These are phyloP conservation scores for Globisporangium echinulatum DNA, from an alignment of 352 stramenopile genomes.

Conservation along the genomic window DNA sequence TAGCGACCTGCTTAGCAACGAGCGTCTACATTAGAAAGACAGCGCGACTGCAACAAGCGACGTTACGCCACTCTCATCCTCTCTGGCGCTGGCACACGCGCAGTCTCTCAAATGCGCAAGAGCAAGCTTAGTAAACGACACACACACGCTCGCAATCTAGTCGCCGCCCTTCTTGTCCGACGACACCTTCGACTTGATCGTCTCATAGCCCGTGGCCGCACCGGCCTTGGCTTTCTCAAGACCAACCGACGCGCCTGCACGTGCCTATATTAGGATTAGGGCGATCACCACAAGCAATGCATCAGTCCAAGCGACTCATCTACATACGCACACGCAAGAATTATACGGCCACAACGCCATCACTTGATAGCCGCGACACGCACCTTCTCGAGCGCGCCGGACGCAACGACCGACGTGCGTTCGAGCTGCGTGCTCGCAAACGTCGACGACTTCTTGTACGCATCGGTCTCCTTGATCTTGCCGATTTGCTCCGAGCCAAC, in stretches of 20 bases:
- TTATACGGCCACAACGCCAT: no score
- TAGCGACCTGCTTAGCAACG: no score
- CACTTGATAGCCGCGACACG: neutral
- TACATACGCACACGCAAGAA: no score
- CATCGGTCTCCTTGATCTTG: slow-evolving; percentile 80
- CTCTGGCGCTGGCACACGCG: no score
- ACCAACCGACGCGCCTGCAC: slow-evolving; percentile 44
- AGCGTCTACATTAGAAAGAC: no score
- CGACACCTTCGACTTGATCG: slow-evolving; percentile 71
- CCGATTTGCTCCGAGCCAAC: slow-evolving; percentile 67
- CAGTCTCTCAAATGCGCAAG: no score
- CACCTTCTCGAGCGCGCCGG: slow-evolving; percentile 66
- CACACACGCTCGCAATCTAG: slow-evolving; percentile 1
- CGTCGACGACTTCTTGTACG: slow-evolving; percentile 77
- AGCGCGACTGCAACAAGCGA: no score
- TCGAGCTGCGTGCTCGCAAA: slow-evolving; percentile 53
- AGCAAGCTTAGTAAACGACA: no score
- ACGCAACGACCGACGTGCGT: slow-evolving; percentile 58
- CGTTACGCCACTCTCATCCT: no score
- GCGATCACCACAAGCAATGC: neutral
- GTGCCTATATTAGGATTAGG: slow-evolving; percentile 25
- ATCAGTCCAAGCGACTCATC: neutral
- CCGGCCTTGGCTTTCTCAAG: slow-evolving; percentile 80
- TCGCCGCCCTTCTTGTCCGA: slow-evolving; percentile 53
- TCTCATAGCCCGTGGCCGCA: slow-evolving; percentile 57